Percentiles rank a stretch among this genome's conserved stretches.
Evolutionary conservation across 352 stramenopile species (phyloP).

Genomic region (Thalassiosira pacifica): DNA sequence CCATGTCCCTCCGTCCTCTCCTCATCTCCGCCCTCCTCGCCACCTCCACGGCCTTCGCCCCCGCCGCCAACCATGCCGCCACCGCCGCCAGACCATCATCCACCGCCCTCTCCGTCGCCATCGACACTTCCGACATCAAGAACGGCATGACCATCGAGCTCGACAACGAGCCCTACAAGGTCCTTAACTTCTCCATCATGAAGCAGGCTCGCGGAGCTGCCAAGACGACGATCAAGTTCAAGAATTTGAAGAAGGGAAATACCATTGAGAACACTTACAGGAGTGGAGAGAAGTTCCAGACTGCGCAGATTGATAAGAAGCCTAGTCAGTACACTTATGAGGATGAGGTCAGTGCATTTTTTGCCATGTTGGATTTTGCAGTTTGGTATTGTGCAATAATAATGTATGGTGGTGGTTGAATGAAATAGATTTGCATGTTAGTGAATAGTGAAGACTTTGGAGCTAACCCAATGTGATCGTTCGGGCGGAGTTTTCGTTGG

Average conservation of each 20-base stretch:
- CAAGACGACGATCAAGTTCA: constrained; percentile 87
- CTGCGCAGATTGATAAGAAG: constrained; percentile 80
- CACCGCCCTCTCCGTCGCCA: constrained; percentile 63
- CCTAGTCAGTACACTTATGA: constrained; percentile 77
- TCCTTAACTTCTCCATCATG: constrained; percentile 84
- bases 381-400: no score
- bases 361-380: no score
- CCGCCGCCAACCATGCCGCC: background rate
- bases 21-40: constrained; percentile 47
- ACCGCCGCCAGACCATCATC: constrained; percentile 9
- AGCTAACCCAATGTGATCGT: no score
- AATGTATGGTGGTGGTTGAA: no score
- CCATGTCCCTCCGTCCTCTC: constrained; percentile 43
- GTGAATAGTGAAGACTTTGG: no score
- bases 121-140: constrained; percentile 87
- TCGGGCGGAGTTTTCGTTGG: no score
- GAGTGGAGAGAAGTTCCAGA: constrained; percentile 86
- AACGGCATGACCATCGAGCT: constrained; percentile 86
- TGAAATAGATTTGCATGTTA: no score
- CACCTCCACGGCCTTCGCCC: constrained; percentile 48
- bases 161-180: constrained; percentile 85
- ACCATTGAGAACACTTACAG: constrained; percentile 87
- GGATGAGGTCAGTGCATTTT: constrained; percentile 71
- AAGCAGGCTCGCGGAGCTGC: constrained; percentile 85
- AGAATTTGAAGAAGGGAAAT: constrained; percentile 83